Evolutionary conservation across 2,329 filamentous ascomycete species (phyloP).

Genomic region (Pseudogymnoascus sp.): DNA sequence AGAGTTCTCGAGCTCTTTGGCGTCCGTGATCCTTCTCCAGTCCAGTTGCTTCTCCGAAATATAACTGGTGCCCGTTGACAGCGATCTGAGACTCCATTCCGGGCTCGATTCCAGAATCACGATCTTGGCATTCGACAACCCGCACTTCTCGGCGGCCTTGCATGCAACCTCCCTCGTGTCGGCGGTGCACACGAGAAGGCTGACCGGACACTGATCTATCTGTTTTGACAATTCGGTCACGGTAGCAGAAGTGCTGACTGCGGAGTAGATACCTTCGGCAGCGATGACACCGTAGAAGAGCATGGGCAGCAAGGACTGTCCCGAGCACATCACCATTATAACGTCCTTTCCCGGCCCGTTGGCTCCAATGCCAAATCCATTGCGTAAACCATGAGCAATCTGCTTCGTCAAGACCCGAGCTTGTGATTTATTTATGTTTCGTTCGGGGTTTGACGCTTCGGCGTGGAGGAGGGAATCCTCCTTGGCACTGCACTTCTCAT

Average conservation of each 20-base stretch:
- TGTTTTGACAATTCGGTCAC: constrained; percentile 67
- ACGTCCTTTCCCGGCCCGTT: constrained; percentile 42
- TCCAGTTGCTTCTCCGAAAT: constrained; percentile 36
- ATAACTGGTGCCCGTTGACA: constrained; percentile 50
- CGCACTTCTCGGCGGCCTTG: constrained; percentile 38
- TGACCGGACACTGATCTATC: constrained; percentile 58
- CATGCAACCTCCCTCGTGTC: constrained; percentile 55
- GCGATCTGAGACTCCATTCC: constrained; percentile 46
- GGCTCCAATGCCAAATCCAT: constrained; percentile 42
- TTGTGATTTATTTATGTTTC: constrained; percentile 43
- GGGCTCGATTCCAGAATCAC: constrained; percentile 52
- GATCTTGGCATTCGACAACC: constrained; percentile 46
- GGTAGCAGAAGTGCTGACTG: constrained; percentile 63
- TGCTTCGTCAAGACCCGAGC: constrained; percentile 40
- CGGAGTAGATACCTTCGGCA: constrained; percentile 70
- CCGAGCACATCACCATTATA: constrained; percentile 47
- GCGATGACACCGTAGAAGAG: constrained; percentile 66
- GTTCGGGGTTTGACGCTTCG: constrained; percentile 47
- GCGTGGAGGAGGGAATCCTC: constrained; percentile 46
- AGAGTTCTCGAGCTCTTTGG: constrained; percentile 40
- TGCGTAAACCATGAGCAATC: constrained; percentile 47
- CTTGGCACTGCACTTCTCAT: constrained; percentile 26
- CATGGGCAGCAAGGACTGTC: constrained; percentile 50
- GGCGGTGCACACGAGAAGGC: constrained; percentile 56
- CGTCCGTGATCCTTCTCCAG: constrained; percentile 51